These are phyloP conservation scores for Diaporthe destruens DNA, from an alignment of 2,329 filamentous ascomycete genomes.

Conservation along the genomic window DNA sequence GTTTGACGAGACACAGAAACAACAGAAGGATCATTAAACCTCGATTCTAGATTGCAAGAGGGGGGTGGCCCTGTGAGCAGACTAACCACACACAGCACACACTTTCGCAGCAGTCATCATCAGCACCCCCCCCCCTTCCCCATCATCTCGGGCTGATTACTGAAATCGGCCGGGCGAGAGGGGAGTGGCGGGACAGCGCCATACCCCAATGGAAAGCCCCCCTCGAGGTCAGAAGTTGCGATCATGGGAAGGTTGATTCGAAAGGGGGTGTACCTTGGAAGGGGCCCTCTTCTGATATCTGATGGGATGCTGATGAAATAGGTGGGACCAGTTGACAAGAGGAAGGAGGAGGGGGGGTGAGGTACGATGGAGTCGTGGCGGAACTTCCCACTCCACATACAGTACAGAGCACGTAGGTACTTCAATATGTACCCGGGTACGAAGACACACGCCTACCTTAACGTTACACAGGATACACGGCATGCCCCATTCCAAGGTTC, in stretches of 20 bases:
- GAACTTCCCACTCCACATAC: not conserved
- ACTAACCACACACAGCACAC: conserved; percentile 7
- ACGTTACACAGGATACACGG: not conserved
- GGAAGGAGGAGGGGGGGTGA: too few relatives aligned
- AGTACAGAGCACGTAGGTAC: too few relatives aligned
- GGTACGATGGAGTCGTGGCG: conserved; percentile 7
- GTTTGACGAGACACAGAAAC: conserved; percentile 17
- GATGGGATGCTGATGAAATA: not conserved
- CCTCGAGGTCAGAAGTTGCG: conserved; percentile 38
- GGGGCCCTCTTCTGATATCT: conserved; percentile 6
- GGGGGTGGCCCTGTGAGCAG: too few relatives aligned
- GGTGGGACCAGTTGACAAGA: not conserved
- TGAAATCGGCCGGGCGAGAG: not conserved
- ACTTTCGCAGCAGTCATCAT: not conserved
- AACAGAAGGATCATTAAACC: conserved; percentile 32
- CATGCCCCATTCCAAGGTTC: not conserved
- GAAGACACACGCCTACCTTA: not conserved
- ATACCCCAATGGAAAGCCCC: conserved; percentile 1
- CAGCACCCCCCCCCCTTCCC: not conserved
- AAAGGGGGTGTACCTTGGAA: conserved; percentile 24
- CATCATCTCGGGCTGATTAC: conserved; percentile 4
- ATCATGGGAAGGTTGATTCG: conserved; percentile 37
- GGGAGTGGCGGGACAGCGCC: not conserved
- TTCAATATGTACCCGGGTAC: too few relatives aligned
- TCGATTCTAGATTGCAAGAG: conserved; percentile 24